These are phyloP conservation scores for Penicillium hordei DNA, from an alignment of 2,329 filamentous ascomycete genomes.

Conservation along the genomic window DNA sequence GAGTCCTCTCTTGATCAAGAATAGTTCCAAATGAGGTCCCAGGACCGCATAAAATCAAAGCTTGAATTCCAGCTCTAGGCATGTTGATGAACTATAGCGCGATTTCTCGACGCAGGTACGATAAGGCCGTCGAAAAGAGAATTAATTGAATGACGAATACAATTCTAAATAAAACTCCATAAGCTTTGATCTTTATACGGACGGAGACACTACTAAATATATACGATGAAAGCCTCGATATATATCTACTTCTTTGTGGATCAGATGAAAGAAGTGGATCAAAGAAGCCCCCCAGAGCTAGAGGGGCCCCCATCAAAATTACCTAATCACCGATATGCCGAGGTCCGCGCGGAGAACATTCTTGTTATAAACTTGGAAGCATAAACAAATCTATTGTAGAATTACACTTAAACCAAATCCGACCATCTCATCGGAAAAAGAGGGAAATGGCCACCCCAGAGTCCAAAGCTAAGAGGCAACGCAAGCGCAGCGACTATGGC, in stretches of 20 bases:
- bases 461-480: constrained; percentile 58
- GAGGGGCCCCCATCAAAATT: background rate
- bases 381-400: background rate
- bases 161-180: background rate
- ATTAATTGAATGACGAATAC: background rate
- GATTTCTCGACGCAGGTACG: background rate
- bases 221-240: background rate
- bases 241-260: background rate
- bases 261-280: constrained; percentile 7
- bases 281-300: background rate
- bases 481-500: constrained; percentile 67
- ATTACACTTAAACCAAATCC: background rate
- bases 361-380: constrained; percentile 4
- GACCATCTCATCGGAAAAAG: background rate
- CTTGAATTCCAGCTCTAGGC: background rate
- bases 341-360: constrained; percentile 14
- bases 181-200: background rate
- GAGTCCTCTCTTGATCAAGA: background rate
- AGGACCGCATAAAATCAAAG: constrained; percentile 2
- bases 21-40: constrained; percentile 1
- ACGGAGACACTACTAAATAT: background rate
- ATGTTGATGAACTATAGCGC: background rate
- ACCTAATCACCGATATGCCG: constrained; percentile 23
- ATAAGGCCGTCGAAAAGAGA: background rate
- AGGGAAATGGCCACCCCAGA: constrained; percentile 30